Evolutionary conservation across 2,329 filamentous ascomycete species (phyloP).

Genomic region (Talaromyces sp.): DNA sequence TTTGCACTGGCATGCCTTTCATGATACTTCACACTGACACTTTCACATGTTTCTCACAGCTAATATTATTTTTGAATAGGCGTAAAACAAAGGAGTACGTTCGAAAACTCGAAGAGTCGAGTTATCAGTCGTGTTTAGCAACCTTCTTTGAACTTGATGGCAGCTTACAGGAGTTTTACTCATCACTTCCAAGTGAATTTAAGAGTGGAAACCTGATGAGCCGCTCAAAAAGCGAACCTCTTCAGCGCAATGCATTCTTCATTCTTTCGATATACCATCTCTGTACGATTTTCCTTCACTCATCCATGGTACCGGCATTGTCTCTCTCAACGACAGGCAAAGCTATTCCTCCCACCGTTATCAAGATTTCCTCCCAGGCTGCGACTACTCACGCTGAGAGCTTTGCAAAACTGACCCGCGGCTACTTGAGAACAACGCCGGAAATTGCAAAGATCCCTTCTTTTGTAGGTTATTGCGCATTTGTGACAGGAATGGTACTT

Average conservation of each 20-base stretch:
- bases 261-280: slow-evolving; percentile 10
- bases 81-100: background rate
- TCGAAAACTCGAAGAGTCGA: background rate
- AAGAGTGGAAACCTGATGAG: background rate
- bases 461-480: slow-evolving; percentile 9
- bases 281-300: slow-evolving; percentile 9
- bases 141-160: background rate
- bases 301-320: slow-evolving; percentile 8
- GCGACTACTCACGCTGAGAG: background rate
- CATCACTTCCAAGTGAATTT: background rate
- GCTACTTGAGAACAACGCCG: background rate
- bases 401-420: background rate
- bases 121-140: background rate
- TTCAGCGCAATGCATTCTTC: slow-evolving; percentile 12
- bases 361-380: background rate
- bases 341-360: background rate
- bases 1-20: background rate
- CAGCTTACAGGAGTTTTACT: background rate
- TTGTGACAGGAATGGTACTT: slow-evolving; percentile 10
- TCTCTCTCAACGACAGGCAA: background rate
- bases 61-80: background rate
- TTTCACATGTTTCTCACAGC: background rate
- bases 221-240: background rate
- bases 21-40: too few species aligned
- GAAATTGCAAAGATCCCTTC: slow-evolving; percentile 6